These are phyloP conservation scores for Diplogelasinospora grovesii DNA, from an alignment of 495 filamentous ascomycete genomes.

Conservation along the genomic window DNA sequence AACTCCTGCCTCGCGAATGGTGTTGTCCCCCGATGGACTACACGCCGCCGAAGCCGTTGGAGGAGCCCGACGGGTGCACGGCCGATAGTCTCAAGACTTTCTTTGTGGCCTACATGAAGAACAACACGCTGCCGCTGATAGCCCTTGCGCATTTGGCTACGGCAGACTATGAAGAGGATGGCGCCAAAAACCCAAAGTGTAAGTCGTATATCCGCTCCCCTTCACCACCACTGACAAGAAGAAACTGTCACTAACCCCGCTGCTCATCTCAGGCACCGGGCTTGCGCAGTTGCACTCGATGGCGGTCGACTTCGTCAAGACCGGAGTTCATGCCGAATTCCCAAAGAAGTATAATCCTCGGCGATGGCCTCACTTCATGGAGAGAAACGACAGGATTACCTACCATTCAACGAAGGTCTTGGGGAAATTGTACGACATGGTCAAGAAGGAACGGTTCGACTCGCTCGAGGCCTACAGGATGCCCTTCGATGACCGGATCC, in stretches of 20 bases:
- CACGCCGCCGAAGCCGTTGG: constrained; percentile 41
- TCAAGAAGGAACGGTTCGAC: constrained; percentile 42
- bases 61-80: constrained; percentile 51
- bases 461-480: constrained; percentile 63
- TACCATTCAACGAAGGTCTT: constrained; percentile 70
- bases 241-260: constrained; percentile 10
- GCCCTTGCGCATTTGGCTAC: constrained; percentile 78
- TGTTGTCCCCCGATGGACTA: constrained; percentile 73
- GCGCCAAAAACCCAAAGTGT: constrained; percentile 65
- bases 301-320: constrained; percentile 91
- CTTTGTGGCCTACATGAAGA: constrained; percentile 92
- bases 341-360: constrained; percentile 49
- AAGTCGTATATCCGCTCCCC: neutral
- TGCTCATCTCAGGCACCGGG: constrained; percentile 28
- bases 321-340: constrained; percentile 70
- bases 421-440: constrained; percentile 73
- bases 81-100: constrained; percentile 69
- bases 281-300: constrained; percentile 80
- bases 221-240: no score
- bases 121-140: constrained; percentile 72
- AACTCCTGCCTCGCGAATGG: constrained; percentile 63
- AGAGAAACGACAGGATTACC: constrained; percentile 50
- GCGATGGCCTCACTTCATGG: constrained; percentile 88
- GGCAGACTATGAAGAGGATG: constrained; percentile 56
- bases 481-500: constrained; percentile 72